A percentile compares a stretch with the other conserved stretches of the same genome.
phyloP scores from a whole-genome alignment of 805 yeast genomes.

The Suhomyces sp. region DNA sequence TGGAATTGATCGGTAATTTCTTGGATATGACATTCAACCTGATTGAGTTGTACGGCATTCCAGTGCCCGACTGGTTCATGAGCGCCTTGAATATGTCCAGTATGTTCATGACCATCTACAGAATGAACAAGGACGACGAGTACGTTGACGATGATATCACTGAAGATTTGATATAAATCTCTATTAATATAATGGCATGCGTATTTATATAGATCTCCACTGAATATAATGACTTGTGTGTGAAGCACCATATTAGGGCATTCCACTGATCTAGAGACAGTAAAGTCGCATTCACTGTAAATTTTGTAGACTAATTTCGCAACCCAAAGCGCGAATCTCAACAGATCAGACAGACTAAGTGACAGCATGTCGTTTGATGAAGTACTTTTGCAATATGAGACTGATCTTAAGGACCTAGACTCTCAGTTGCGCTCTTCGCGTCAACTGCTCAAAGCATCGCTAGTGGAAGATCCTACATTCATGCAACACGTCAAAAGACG shows the following conservation, averaged over 20 bases:
- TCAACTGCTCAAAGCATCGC: neutral
- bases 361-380: slow-evolving; percentile 3
- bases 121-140: slow-evolving; percentile 49
- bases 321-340: neutral
- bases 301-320: neutral
- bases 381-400: slow-evolving; percentile 1
- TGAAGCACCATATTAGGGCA: neutral
- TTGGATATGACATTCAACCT: slow-evolving; percentile 39
- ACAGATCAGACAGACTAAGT: neutral
- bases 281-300: neutral
- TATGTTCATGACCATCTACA: slow-evolving; percentile 46
- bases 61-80: slow-evolving; percentile 44
- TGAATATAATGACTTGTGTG: neutral
- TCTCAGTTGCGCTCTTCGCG: neutral
- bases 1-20: slow-evolving; percentile 42
- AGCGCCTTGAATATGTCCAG: slow-evolving; percentile 37
- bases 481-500: slow-evolving; percentile 2
- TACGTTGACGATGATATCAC: slow-evolving; percentile 42
- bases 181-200: neutral
- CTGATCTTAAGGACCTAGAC: neutral
- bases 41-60: slow-evolving; percentile 35
- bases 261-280: no score
- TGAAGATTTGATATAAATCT: slow-evolving; percentile 37
- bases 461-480: slow-evolving; percentile 3
- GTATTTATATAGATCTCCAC: neutral